These are phyloP conservation scores for Cyclotella sp. DNA, from an alignment of 108 stramenopile species.

Conservation along the genomic window DNA sequence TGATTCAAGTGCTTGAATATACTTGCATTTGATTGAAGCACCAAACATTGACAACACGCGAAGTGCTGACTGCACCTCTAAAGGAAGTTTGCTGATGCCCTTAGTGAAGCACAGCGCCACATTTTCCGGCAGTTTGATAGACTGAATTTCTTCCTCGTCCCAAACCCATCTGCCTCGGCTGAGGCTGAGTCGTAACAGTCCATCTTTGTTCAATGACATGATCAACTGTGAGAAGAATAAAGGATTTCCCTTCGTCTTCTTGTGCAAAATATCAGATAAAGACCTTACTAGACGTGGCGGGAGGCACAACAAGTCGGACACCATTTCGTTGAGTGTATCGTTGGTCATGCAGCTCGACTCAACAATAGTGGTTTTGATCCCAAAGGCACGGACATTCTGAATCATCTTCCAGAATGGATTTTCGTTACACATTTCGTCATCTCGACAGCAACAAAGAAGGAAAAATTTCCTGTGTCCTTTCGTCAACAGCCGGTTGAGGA, in stretches of 20 bases:
- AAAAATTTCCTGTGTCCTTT: not conserved
- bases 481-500: conserved; percentile 17
- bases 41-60: conserved; percentile 19
- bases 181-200: conserved; percentile 8
- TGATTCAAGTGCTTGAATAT: conserved; percentile 15
- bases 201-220: not conserved
- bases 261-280: conserved; percentile 4
- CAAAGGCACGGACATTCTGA: not conserved
- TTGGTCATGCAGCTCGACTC: conserved; percentile 7
- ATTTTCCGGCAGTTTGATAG: conserved; percentile 14
- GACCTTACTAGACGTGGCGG: conserved; percentile 8
- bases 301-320: conserved; percentile 14
- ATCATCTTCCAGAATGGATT: conserved; percentile 11
- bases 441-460: conserved; percentile 20
- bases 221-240: conserved; percentile 14
- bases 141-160: conserved; percentile 11
- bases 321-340: conserved; percentile 8
- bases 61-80: conserved; percentile 3
- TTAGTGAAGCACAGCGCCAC: conserved; percentile 15
- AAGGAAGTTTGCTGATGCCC: conserved; percentile 3
- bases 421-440: conserved; percentile 17
- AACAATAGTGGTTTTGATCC: conserved; percentile 7
- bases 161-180: conserved; percentile 31
- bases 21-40: not conserved
- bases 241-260: conserved; percentile 29